A percentile compares a stretch with the other conserved stretches of the same genome.
Conservation (phyloP, 768 basidiomycete species). For the Tylopilus rubrobrunneus region DNA sequence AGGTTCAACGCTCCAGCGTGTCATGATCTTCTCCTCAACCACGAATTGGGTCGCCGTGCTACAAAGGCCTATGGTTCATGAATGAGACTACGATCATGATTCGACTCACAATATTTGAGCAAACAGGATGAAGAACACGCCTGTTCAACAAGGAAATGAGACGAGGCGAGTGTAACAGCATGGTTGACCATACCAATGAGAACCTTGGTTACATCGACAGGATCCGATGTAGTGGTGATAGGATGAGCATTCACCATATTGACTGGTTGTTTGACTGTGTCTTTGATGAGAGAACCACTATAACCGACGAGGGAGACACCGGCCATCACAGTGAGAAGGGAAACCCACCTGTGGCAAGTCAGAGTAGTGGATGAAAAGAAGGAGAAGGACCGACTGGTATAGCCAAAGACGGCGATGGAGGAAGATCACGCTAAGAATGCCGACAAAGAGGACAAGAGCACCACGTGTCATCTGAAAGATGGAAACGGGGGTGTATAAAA, state of each 20-base stretch:
- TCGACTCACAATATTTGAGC: slow-evolving; percentile 85
- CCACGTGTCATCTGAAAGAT: slow-evolving; percentile 98
- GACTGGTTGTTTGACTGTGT: slow-evolving; percentile 50
- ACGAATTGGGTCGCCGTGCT: slow-evolving; percentile 93
- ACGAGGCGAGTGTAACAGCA: slow-evolving; percentile 10
- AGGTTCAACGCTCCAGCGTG: slow-evolving; percentile 79
- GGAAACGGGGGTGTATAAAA: slow-evolving; percentile 94
- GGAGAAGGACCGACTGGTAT: slow-evolving; percentile 63
- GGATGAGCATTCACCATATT: slow-evolving; percentile 14
- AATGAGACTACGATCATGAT: neutral
- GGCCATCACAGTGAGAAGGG: slow-evolving; percentile 82
- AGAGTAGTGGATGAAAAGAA: slow-evolving; percentile 2
- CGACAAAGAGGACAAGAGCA: slow-evolving; percentile 91
- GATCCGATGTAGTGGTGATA: slow-evolving; percentile 37
- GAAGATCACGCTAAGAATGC: slow-evolving; percentile 86
- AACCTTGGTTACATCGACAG: slow-evolving; percentile 60
- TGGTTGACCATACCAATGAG: slow-evolving; percentile 53
- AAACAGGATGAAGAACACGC: slow-evolving; percentile 87
- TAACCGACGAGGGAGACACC: slow-evolving; percentile 85
- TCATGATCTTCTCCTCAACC: slow-evolving; percentile 95
- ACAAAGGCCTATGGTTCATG: slow-evolving; percentile 6
- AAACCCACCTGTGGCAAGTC: slow-evolving; percentile 65
- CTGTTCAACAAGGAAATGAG: slow-evolving; percentile 36
- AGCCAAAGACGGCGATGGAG: slow-evolving; percentile 79
- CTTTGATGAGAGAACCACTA: slow-evolving; percentile 84